These are phyloP conservation scores for Leucocoprinus birnbaumii DNA, from an alignment of 768 basidiomycete genomes.

Conservation along the genomic window DNA sequence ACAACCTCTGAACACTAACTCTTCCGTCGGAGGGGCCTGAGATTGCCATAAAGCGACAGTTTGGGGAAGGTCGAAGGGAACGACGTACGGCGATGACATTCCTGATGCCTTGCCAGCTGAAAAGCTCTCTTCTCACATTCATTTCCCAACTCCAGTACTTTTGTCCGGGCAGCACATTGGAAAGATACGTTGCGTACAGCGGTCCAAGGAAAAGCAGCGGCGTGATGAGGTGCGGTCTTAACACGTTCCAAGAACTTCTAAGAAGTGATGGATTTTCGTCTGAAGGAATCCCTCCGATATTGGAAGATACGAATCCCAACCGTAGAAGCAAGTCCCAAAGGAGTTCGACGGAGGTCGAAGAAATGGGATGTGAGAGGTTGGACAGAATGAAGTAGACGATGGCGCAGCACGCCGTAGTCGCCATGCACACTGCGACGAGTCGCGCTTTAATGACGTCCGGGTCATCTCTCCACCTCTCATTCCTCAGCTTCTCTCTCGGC, in stretches of 20 bases:
- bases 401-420: slow-evolving; percentile 56
- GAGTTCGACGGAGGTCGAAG: background rate
- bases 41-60: background rate
- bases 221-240: slow-evolving; percentile 59
- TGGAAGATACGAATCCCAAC: slow-evolving; percentile 1
- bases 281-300: background rate
- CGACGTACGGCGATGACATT: slow-evolving; percentile 56
- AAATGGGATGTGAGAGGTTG: slow-evolving; percentile 13
- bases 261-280: background rate
- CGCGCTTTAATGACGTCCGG: slow-evolving; percentile 83
- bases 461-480: slow-evolving; percentile 74
- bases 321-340: slow-evolving; percentile 13
- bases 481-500: slow-evolving; percentile 19
- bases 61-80: background rate
- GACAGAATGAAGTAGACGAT: slow-evolving; percentile 44
- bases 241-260: background rate
- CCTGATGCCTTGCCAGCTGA: slow-evolving; percentile 57
- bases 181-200: slow-evolving; percentile 54
- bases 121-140: slow-evolving; percentile 38
- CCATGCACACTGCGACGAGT: slow-evolving; percentile 60
- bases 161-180: slow-evolving; percentile 53
- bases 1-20: slow-evolving; percentile 87
- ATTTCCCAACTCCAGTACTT: slow-evolving; percentile 39
- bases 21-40: slow-evolving; percentile 86
- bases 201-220: slow-evolving; percentile 80